Conservation (phyloP, 305 asterid genomes). For the Fraxinus floribunda region DNA sequence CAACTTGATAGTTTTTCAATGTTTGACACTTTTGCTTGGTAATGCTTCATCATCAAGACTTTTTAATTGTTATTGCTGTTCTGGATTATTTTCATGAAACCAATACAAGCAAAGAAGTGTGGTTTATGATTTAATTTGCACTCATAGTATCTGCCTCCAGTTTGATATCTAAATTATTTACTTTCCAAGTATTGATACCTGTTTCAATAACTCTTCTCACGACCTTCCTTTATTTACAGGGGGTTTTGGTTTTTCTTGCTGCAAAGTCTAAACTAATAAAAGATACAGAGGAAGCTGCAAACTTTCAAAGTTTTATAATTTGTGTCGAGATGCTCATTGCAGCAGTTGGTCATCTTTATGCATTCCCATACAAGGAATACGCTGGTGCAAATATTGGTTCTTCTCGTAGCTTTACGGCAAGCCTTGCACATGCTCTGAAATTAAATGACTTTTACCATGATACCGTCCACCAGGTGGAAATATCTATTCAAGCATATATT, state of each 20-base stretch:
- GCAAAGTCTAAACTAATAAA: constrained; percentile 75
- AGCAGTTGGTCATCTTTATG: constrained; percentile 85
- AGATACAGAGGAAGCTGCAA: constrained; percentile 87
- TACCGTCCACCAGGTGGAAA: constrained; percentile 88
- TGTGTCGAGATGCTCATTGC: constrained; percentile 99
- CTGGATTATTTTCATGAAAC: constrained; percentile 14
- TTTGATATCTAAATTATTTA: constrained; percentile 13
- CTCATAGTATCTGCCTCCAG: not conserved
- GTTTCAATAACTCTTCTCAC: constrained; percentile 15
- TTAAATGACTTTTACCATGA: constrained; percentile 89
- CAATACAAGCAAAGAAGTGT: not conserved
- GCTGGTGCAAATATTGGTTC: constrained; percentile 91
- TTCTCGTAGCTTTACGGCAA: constrained; percentile 64
- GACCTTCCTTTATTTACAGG: constrained; percentile 40
- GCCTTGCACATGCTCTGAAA: constrained; percentile 88
- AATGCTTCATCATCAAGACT: not conserved
- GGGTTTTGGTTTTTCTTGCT: constrained; percentile 93
- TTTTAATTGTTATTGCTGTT: not conserved
- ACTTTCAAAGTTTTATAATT: constrained; percentile 74
- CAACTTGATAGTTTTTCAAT: not conserved
- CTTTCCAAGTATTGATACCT: constrained; percentile 1
- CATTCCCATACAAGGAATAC: constrained; percentile 94
- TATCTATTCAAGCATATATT: not conserved
- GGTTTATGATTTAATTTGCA: not conserved
- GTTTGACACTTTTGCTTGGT: not conserved